These are phyloP conservation scores for Fusarium humuli DNA, from an alignment of 2,329 filamentous ascomycete species.

Conservation along the genomic window DNA sequence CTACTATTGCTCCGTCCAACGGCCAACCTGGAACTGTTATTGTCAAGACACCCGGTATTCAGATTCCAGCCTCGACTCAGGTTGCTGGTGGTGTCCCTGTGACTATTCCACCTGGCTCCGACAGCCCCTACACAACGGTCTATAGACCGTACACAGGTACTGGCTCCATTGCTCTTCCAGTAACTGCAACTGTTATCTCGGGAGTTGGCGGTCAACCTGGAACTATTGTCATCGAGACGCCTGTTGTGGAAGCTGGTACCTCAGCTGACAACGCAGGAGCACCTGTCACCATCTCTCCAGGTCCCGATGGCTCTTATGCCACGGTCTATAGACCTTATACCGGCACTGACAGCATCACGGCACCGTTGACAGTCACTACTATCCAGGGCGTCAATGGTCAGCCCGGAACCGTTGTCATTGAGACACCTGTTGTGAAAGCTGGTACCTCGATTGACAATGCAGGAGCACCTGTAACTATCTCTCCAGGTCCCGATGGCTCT, in stretches of 20 bases:
- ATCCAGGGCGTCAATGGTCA: not conserved
- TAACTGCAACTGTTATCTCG: not conserved
- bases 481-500: not conserved
- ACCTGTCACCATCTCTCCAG: not conserved
- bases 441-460: not conserved
- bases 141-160: not conserved
- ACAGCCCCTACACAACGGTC: not conserved
- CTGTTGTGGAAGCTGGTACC: not conserved
- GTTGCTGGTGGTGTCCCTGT: not conserved
- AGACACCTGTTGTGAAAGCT: not conserved
- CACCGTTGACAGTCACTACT: not conserved
- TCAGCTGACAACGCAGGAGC: not conserved
- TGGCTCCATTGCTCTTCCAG: not conserved
- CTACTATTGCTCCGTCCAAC: slow-evolving; percentile 4
- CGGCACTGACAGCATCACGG: not conserved
- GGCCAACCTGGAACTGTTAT: slow-evolving; percentile 18
- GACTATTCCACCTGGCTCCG: not conserved
- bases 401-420: not conserved
- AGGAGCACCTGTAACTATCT: not conserved
- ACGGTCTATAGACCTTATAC: not conserved
- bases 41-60: slow-evolving; percentile 1
- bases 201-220: slow-evolving; percentile 20
- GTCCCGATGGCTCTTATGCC: not conserved
- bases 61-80: not conserved
- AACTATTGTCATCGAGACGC: slow-evolving; percentile 5